Base-by-base conservation (phyloP, 2,329 filamentous ascomycete genomes). In the Fusarium pseudoanthophilum region DNA sequence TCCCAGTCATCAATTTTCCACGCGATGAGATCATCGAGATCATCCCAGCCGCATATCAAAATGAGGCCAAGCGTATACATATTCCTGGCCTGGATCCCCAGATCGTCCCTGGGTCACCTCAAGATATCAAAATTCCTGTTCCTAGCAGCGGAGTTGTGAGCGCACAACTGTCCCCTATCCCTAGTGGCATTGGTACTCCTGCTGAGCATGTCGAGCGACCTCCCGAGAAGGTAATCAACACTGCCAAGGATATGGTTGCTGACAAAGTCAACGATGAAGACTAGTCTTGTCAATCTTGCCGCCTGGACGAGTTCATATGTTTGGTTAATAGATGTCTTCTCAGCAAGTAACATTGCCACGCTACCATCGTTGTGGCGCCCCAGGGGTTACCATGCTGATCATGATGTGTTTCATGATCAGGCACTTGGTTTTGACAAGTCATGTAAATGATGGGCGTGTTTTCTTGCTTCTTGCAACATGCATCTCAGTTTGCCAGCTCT, bases 11-110 rank as follows among this genome's bases (percentile, higher is more conserved):
- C 70, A 93, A 94, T 75, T 99, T 99, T 79, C 96, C 96, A 8
- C 93, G 96, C 48, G 92, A 99, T 80, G 95, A 99, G 81, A 98
- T 99, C 79, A 97, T 99, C 75, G 96, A 99, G 86, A 98, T 99
- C 80, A 97, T 98, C 67, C 97, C 96, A 7, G 95, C 95, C 24
- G 95, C 94, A 37, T 99, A 99, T 83, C 96, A 98, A 84, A 99
- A 99, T 80, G 93, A 96, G 82, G 94, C 95, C 26, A 96, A 94
- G 81, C 91, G 95, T 65, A 95, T 99, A 77, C 91, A 93, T 77
- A 97, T 99, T 71, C 92, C 93, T 10, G 88, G 88, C 7, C 82
- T 90, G 32, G 87, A 90, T 66, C 87, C 89, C 18, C 87, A 89
- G 56, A 91, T 95, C 58, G 89, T 97, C 20, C 93, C 94, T 4